Percentiles rank a stretch among this genome's conserved stretches.
phyloP scores from a whole-genome alignment of 345 rosid species.

The Arabidopsis suecica region DNA sequence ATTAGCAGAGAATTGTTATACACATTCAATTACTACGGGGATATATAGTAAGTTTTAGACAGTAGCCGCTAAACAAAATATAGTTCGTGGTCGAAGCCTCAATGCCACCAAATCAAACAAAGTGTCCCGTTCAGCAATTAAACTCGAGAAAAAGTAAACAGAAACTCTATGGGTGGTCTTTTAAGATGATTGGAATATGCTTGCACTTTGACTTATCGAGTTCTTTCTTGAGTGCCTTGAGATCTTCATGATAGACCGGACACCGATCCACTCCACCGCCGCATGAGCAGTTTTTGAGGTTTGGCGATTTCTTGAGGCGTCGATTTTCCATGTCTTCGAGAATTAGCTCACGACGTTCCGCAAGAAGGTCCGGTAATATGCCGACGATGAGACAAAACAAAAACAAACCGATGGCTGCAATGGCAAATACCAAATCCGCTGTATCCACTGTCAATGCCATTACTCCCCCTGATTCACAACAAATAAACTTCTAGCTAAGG shows the following conservation, averaged over 20 bases:
- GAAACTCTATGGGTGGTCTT: no score
- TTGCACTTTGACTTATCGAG: no score
- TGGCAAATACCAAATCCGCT: not conserved
- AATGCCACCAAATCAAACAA: no score
- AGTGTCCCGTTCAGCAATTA: no score
- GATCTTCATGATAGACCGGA: slow-evolving; percentile 2
- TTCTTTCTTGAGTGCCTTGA: not conserved
- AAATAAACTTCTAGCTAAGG: not conserved
- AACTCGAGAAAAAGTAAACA: no score
- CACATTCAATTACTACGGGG: no score
- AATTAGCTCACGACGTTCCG: not conserved
- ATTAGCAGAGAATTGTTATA: no score
- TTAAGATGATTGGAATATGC: no score
- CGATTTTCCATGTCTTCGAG: not conserved
- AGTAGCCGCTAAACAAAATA: no score
- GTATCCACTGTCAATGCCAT: slow-evolving; percentile 1
- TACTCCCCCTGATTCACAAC: not conserved
- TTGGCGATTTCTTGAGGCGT: not conserved
- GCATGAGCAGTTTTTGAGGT: not conserved
- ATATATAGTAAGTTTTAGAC: no score
- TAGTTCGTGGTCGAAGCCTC: no score
- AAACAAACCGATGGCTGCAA: not conserved
- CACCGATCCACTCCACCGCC: not conserved
- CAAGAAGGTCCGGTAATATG: not conserved
- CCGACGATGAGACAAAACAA: not conserved